Conservation (phyloP, 192 early-diverging fungal genomes). For the Podila minutissima region DNA sequence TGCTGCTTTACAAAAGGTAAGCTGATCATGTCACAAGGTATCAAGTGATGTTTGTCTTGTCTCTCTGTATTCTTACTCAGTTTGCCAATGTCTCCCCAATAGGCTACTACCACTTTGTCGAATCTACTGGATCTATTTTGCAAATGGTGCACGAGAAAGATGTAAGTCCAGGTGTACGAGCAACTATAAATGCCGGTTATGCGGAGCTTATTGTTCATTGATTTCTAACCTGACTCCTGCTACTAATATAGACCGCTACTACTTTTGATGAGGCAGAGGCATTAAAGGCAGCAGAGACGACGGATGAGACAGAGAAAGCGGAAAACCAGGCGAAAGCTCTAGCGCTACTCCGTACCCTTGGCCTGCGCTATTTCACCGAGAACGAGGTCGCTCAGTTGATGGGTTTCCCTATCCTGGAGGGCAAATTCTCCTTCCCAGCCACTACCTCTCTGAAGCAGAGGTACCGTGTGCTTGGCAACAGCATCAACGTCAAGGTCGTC, state of each 20-base stretch:
- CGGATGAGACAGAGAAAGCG: conserved; percentile 14
- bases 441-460: conserved; percentile 74
- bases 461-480: conserved; percentile 92
- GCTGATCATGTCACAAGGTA: neutral
- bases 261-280: conserved; percentile 46
- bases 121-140: conserved; percentile 65
- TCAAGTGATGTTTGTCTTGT: neutral
- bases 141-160: conserved; percentile 59
- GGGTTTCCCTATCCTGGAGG: conserved; percentile 72
- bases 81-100: neutral
- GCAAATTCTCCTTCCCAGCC: conserved; percentile 77
- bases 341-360: conserved; percentile 42
- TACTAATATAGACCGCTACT: conserved; percentile 27
- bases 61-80: conserved; percentile 3
- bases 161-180: conserved; percentile 40
- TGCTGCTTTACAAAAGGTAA: conserved; percentile 86
- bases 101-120: conserved; percentile 77
- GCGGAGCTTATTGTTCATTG: neutral
- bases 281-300: conserved; percentile 13
- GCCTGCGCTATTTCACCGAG: conserved; percentile 65
- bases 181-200: neutral
- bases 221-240: neutral
- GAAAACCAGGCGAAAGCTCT: conserved; percentile 47
- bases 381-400: conserved; percentile 79
- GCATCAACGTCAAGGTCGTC: conserved; percentile 87